phyloP scores from a whole-genome alignment of 2,329 filamentous ascomycete species.

The Anisogramma anomala region DNA sequence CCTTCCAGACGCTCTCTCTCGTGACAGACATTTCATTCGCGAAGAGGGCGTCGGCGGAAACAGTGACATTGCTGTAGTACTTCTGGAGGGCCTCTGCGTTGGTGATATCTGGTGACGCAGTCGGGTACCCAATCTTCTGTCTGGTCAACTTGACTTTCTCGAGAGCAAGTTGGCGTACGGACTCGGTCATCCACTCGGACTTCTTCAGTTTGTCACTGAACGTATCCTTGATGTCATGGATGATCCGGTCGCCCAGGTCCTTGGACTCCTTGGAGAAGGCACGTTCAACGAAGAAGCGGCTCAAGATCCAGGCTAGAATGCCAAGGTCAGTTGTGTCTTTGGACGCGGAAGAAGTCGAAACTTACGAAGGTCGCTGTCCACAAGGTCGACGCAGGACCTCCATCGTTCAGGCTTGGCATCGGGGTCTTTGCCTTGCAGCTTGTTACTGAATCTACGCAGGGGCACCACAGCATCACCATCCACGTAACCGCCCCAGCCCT shows the following conservation, averaged over 20 bases:
- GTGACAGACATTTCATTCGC: conserved; percentile 42
- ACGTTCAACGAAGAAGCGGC: conserved; percentile 58
- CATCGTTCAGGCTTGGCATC: conserved; percentile 53
- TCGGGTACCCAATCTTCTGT: conserved; percentile 58
- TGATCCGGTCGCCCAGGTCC: conserved; percentile 54
- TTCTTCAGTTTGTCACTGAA: conserved; percentile 49
- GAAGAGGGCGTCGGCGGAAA: conserved; percentile 43
- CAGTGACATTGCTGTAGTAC: conserved; percentile 44
- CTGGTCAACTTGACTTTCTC: conserved; percentile 56
- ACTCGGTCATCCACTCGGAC: conserved; percentile 53
- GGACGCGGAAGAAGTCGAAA: not conserved
- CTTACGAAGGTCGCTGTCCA: conserved; percentile 39
- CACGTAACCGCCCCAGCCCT: conserved; percentile 47
- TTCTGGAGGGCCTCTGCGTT: conserved; percentile 42
- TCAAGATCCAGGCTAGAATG: conserved; percentile 55
- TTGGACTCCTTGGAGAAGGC: conserved; percentile 57
- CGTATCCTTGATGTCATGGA: conserved; percentile 57
- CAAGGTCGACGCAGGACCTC: conserved; percentile 49
- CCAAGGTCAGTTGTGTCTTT: not conserved
- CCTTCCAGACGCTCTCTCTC: conserved; percentile 33
- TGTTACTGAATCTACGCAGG: conserved; percentile 47
- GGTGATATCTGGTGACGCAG: conserved; percentile 47
- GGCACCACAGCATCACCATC: conserved; percentile 50
- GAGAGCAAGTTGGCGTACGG: conserved; percentile 47
- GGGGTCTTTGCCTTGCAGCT: conserved; percentile 49